Evolutionary conservation across 371 early-diverging fungal genomes (phyloP), one percentile per base, ranked within the genome.

Genomic region (Mortierella sp.): DNA sequence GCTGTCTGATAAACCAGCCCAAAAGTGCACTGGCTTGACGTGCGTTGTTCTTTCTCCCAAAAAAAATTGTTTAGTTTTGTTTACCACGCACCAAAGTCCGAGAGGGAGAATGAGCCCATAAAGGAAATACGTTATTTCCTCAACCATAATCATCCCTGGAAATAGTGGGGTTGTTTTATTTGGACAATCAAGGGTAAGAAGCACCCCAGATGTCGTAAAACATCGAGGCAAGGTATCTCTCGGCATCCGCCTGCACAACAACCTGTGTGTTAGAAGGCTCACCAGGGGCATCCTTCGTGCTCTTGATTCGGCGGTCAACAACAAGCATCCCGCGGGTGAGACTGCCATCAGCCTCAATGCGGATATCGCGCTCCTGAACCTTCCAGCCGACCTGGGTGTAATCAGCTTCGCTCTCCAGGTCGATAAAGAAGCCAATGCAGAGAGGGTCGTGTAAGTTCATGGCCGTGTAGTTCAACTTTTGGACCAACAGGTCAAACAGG

Each of bases 291-390:
- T n/a, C 44, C 77, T 65, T 83, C 32, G 68, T 80, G 44, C 80
- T 76, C 77, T 41, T 70, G 27, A 24, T 43, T 27, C 91, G 87
- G 21, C 87, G 82, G 63, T 92, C 92, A 21, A 88, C 76, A 43
- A 86, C 81, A 24, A 88, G 71, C 92, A 92, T 92, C 4, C 92
- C 92, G 21, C 88, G 77, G 0, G 91, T 91, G 77, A 89, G 88
- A 2, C 63, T 58, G 6, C 91, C 92, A 35, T 83, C 82, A 0
- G 87, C 78, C 77, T 92, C 92, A 35, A 92, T 88, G 38, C 87
- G 89, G 44, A 90, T 68, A 58, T 92, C 91, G 18, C 84, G 78
- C 71, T 87, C 87, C 71, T 89, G 76, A 24, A 83, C 80, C 4
- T 72, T 43, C 83, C 83, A 88, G 2, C 78, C 84, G 16, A 81